These are phyloP conservation scores for Leccinellum luteum DNA, from an alignment of 768 basidiomycete species.

Conservation along the genomic window DNA sequence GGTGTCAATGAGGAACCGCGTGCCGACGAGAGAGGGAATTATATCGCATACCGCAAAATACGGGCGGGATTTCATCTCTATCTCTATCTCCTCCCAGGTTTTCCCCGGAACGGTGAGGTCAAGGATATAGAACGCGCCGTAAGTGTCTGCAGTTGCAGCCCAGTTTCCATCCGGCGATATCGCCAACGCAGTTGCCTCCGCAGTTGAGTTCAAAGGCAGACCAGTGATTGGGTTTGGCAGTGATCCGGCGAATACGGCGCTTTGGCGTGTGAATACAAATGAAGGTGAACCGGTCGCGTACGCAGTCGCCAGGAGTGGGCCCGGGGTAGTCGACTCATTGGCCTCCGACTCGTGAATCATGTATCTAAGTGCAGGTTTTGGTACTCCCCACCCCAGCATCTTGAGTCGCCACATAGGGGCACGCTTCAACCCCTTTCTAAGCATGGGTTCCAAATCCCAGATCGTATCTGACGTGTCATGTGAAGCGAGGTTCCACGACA, in stretches of 20 bases:
- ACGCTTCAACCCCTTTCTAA: background rate
- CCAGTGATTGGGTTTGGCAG: background rate
- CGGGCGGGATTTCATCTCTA: background rate
- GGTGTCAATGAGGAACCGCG: constrained; percentile 8
- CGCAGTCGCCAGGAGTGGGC: background rate
- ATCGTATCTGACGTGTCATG: background rate
- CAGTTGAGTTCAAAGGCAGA: background rate
- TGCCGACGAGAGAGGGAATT: constrained; percentile 6
- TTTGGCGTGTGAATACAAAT: background rate
- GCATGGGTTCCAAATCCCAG: background rate
- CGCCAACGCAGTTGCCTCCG: background rate
- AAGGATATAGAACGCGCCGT: constrained; percentile 7
- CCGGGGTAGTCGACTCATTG: background rate
- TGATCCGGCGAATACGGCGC: background rate
- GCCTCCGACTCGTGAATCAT: background rate
- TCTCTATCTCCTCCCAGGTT: constrained; percentile 1
- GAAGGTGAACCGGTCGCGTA: constrained; percentile 5
- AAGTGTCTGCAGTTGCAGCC: constrained; percentile 10
- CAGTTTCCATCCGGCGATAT: constrained; percentile 22
- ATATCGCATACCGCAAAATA: background rate
- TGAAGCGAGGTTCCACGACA: constrained; percentile 9
- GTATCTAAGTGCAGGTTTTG: background rate
- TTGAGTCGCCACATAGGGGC: constrained; percentile 5
- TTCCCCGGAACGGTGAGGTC: background rate
- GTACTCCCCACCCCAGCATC: constrained; percentile 2